Percentiles rank a stretch among this genome's conserved stretches.
These are phyloP conservation scores for Orobanche coerulescens DNA, from an alignment of 257 asterid species.

Conservation along the genomic window DNA sequence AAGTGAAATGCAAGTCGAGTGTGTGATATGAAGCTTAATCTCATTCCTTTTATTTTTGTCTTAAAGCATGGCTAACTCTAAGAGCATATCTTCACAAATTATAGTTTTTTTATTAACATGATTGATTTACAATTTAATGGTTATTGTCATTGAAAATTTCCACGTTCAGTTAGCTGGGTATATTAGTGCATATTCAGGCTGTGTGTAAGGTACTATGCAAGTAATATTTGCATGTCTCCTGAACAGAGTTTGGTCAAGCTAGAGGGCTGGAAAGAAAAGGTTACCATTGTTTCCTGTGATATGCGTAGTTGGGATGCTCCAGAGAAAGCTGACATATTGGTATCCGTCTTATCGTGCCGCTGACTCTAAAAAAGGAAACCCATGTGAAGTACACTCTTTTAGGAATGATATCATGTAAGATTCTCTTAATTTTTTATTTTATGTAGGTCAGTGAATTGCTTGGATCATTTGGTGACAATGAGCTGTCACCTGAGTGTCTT, in stretches of 20 bases:
- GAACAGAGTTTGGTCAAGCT: constrained; percentile 85
- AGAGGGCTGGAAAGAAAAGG: constrained; percentile 86
- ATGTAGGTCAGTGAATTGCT: constrained; percentile 90
- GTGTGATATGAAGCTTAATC: background rate
- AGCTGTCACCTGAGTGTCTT: constrained; percentile 98
- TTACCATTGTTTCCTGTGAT: constrained; percentile 81
- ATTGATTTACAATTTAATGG: background rate
- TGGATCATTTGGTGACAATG: constrained; percentile 98
- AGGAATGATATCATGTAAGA: background rate
- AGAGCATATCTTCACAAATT: background rate
- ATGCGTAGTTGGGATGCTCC: constrained; percentile 97
- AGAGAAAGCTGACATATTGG: constrained; percentile 97
- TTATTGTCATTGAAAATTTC: background rate
- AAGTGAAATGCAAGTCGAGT: background rate
- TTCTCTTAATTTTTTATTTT: constrained; percentile 16
- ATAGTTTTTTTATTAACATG: background rate
- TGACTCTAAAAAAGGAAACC: background rate
- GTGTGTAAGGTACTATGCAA: constrained; percentile 9
- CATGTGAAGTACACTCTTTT: background rate
- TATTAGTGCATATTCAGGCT: background rate
- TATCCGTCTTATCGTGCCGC: constrained; percentile 19
- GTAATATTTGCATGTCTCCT: constrained; percentile 14
- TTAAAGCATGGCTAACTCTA: background rate
- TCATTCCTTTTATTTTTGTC: constrained; percentile 4
- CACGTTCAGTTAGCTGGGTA: constrained; percentile 4